Evolutionary conservation across 441 rosid genomes (phyloP), one percentile per base, ranked within the genome.

Genomic region (Aquilaria agallochum): DNA sequence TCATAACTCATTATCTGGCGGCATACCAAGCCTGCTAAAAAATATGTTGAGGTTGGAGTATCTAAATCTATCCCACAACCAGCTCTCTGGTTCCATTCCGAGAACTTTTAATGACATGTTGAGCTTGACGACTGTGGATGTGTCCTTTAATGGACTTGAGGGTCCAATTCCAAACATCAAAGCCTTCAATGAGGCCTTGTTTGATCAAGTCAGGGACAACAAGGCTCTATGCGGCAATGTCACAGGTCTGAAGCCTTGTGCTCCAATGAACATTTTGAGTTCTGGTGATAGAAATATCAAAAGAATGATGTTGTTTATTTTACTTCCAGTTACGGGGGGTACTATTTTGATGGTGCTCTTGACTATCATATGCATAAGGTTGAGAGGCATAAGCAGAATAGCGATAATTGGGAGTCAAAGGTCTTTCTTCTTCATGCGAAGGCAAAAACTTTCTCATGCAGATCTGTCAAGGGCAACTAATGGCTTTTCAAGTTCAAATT

Each of bases 41-140:
- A 65, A 62, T 60, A 70, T 76, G n/a, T 51, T 45, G 15, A 52
- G 12, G 32, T 57, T 77, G 20, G 71, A 72, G 45, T 14, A 4
- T 40, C 58, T 77, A 48, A 77, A 80, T 45, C 49, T 80, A 1
- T 74, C 78, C 9, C 70, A 55, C 54, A 80, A 77, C 36, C 60
- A 63, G 53, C 76, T 77, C 27, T 55, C 59, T 0, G 78, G 78
- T 50, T 7, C 64, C 31, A 59, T 77, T 52, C 80, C 85, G 11
- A 13, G 58, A 11, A 20, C 52, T 15, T 30, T 73, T 31, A 2
- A 63, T 30, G n/a, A 60, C 42, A 63, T 77, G 76, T 2, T 30
- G 62, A 45, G 78, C 69, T 55, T 74, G 62, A 4, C 36, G 32
- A n/a, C 64, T 4, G 14, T 77, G 49, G 55, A 77, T 57, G 14